Conservation (phyloP, 2,329 filamentous ascomycete genomes). For the Phialophora chinensis region DNA sequence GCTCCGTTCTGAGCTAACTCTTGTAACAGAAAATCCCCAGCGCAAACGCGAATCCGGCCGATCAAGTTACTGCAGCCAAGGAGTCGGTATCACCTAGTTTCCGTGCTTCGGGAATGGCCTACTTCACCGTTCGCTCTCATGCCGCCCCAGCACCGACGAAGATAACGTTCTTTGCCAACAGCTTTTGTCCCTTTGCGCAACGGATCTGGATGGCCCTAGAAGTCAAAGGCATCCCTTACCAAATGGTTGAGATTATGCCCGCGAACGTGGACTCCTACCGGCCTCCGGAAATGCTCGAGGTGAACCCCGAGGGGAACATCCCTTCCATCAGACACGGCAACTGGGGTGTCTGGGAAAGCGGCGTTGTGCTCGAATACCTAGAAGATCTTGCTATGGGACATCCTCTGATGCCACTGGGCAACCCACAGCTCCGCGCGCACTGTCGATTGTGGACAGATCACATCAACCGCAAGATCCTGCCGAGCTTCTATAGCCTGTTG, state of each 20-base stretch:
- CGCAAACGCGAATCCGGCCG: slow-evolving; percentile 4
- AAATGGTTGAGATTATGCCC: slow-evolving; percentile 75
- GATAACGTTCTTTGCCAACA: slow-evolving; percentile 79
- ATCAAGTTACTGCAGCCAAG: slow-evolving; percentile 17
- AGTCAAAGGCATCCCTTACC: slow-evolving; percentile 76
- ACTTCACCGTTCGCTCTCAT: slow-evolving; percentile 72
- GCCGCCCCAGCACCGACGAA: slow-evolving; percentile 65
- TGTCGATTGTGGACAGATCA: slow-evolving; percentile 82
- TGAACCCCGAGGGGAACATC: slow-evolving; percentile 77
- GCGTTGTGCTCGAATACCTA: slow-evolving; percentile 84
- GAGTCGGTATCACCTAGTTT: slow-evolving; percentile 29
- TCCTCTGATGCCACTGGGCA: slow-evolving; percentile 66
- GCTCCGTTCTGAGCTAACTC: background rate
- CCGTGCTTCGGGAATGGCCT: slow-evolving; percentile 63
- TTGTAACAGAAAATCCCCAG: slow-evolving; percentile 24
- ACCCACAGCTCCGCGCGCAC: slow-evolving; percentile 72
- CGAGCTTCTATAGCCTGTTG: slow-evolving; percentile 75
- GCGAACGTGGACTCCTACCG: slow-evolving; percentile 68
- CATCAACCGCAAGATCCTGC: slow-evolving; percentile 77
- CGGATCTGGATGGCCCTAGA: slow-evolving; percentile 89
- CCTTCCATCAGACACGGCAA: slow-evolving; percentile 78
- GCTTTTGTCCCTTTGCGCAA: slow-evolving; percentile 87
- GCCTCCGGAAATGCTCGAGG: slow-evolving; percentile 73
- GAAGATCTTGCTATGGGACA: slow-evolving; percentile 72
- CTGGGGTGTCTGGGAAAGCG: slow-evolving; percentile 83